These are phyloP conservation scores for Pseudevernia furfuracea DNA, from an alignment of 495 filamentous ascomycete species.

Conservation along the genomic window DNA sequence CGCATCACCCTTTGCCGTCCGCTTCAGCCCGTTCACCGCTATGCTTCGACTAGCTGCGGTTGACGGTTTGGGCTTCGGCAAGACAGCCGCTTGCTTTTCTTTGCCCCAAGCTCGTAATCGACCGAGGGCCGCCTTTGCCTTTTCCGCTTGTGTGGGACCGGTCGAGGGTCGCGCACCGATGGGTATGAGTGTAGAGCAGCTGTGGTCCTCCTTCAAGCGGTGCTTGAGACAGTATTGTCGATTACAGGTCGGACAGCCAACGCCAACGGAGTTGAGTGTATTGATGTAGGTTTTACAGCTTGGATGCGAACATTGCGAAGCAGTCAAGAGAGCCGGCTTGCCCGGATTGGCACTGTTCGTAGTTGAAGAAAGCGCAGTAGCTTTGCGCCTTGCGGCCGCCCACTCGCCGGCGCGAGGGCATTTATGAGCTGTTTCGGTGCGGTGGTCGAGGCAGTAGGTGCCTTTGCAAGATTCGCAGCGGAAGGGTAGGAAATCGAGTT, in stretches of 20 bases:
- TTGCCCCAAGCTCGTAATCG: conserved; percentile 62
- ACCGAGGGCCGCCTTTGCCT: conserved; percentile 52
- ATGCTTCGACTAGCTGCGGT: conserved; percentile 50
- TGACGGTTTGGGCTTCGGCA: conserved; percentile 54
- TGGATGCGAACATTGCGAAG: conserved; percentile 64
- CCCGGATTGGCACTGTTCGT: conserved; percentile 20
- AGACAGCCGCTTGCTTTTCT: conserved; percentile 44
- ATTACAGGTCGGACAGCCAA: conserved; percentile 74
- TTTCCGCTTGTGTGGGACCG: conserved; percentile 41
- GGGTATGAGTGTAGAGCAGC: conserved; percentile 65
- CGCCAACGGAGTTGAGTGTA: conserved; percentile 66
- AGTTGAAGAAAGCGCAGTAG: conserved; percentile 8
- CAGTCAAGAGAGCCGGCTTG: conserved; percentile 52
- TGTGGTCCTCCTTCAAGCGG: conserved; percentile 78
- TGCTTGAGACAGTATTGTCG: conserved; percentile 88
- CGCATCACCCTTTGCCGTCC: conserved; percentile 79
- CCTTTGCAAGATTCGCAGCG: conserved; percentile 79
- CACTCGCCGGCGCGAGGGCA: conserved; percentile 80
- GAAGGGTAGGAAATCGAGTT: conserved; percentile 95
- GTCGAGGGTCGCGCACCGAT: conserved; percentile 52
- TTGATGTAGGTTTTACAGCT: conserved; percentile 81
- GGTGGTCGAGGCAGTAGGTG: conserved; percentile 92
- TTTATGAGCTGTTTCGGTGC: conserved; percentile 73
- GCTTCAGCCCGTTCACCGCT: conserved; percentile 69
- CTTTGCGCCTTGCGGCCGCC: conserved; percentile 42